Evolutionary conservation across 352 stramenopile genomes (phyloP).

Genomic region (Detonula confervacea): DNA sequence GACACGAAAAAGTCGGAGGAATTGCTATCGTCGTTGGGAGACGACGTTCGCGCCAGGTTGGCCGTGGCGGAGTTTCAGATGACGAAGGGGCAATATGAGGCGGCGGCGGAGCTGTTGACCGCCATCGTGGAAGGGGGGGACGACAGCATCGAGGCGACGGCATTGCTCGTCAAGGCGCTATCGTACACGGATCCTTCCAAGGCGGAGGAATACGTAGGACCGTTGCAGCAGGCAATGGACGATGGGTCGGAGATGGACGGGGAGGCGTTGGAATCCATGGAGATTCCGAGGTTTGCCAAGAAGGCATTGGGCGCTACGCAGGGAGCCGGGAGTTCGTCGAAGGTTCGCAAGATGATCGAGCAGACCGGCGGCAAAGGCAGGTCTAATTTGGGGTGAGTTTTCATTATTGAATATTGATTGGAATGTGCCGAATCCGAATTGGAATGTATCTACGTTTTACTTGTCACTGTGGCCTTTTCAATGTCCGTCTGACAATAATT

Average conservation of each 20-base stretch:
- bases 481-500: conserved; percentile 6
- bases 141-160: conserved; percentile 32
- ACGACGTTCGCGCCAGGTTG: conserved; percentile 22
- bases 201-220: conserved; percentile 48
- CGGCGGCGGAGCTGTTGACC: conserved; percentile 64
- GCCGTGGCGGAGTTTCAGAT: conserved; percentile 61
- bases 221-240: conserved; percentile 37
- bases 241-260: conserved; percentile 39
- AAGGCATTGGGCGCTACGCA: conserved; percentile 12
- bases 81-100: conserved; percentile 54
- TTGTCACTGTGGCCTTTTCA: conserved; percentile 1
- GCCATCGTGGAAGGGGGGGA: conserved; percentile 32
- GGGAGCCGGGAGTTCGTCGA: conserved; percentile 28
- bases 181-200: conserved; percentile 62
- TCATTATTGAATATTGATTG: too few relatives aligned
- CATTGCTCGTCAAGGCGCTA: conserved; percentile 69
- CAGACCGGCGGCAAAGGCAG: conserved; percentile 37
- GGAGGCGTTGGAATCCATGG: conserved; percentile 68
- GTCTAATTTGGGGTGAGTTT: conserved; percentile 27
- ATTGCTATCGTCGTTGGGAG: conserved; percentile 31
- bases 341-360: conserved; percentile 48
- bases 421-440: too few relatives aligned
- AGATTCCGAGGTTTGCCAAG: conserved; percentile 64
- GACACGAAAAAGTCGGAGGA: conserved; percentile 23
- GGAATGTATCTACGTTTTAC: background rate